Evolutionary conservation across 2,329 filamentous ascomycete species (phyloP), one percentile per base, ranked within the genome.

Genomic region (Ceratocystis eucalypticola): DNA sequence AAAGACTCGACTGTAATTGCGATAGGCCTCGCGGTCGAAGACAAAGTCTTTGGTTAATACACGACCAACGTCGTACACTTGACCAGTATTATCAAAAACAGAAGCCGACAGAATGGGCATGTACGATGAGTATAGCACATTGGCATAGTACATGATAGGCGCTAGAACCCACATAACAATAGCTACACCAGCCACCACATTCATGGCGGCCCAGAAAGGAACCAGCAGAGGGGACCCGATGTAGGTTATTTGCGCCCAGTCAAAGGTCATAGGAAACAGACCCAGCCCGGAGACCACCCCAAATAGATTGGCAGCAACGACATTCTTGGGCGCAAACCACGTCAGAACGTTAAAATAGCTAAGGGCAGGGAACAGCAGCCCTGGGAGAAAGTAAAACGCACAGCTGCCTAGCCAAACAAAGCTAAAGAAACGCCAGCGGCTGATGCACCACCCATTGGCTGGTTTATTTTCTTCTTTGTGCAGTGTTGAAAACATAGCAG

Each of bases 341-440:
- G 91, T 95, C 67, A 95, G 79, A 69, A 93, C 87, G 73, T 86
- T 95, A 79, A 95, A 96, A 75, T 93, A 94, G 75, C 88, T 93
- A 71, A 96, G 79, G 0, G 89, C 90, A 5, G 89, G 89, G 78
- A 94, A 87, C 61, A 96, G 77, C 12, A 95, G 80, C 3, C 90
- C 90, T 0, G 91, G 91, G 1, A 95, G 77, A 74, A 94, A 94
- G 76, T 95, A 96, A 76, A 93, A 96, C 25, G 83, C 74, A 70
- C 92, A 93, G 0, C 88, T 85, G 10, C 80, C 81, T 3, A 81
- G 74, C 80, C 88, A 91, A 50, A 92, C 83, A 44, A 85, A 77
- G 70, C 89, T 84, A 77, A 96, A 96, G 77, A 96, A 95, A 69
- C 85, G 88, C 82, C 89, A 92, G 61, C 90, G 81, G 69, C 88